These are phyloP conservation scores for Cucurbita moschata DNA, from an alignment of 306 rosid species.

Conservation along the genomic window DNA sequence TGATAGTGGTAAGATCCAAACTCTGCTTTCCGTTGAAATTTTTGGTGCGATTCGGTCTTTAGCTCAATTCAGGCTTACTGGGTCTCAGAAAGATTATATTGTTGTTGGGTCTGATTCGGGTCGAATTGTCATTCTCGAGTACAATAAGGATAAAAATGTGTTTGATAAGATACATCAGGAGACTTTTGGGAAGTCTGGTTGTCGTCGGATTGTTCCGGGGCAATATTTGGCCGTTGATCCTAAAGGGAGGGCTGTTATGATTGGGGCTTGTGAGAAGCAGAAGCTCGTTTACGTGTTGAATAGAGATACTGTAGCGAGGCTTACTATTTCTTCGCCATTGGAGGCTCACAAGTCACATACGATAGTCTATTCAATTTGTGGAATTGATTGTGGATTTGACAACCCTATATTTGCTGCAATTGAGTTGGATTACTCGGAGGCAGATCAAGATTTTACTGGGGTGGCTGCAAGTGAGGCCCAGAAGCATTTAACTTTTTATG, in stretches of 20 bases:
- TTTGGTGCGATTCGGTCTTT: slow-evolving; percentile 78
- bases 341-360: slow-evolving; percentile 89
- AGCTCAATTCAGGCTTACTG: slow-evolving; percentile 77
- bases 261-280: slow-evolving; percentile 93
- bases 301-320: slow-evolving; percentile 83
- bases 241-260: slow-evolving; percentile 90
- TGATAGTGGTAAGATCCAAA: slow-evolving; percentile 80
- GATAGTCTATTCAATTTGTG: slow-evolving; percentile 78
- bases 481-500: slow-evolving; percentile 72
- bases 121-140: slow-evolving; percentile 74
- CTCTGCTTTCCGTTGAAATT: slow-evolving; percentile 81
- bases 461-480: slow-evolving; percentile 69
- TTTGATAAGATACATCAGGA: slow-evolving; percentile 87
- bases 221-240: slow-evolving; percentile 84
- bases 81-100: slow-evolving; percentile 73
- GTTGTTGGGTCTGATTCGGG: slow-evolving; percentile 94
- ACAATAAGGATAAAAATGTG: slow-evolving; percentile 72
- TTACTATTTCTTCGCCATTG: slow-evolving; percentile 80
- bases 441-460: slow-evolving; percentile 75
- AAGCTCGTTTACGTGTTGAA: slow-evolving; percentile 88
- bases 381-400: slow-evolving; percentile 93
- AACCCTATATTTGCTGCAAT: slow-evolving; percentile 89
- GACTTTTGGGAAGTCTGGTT: slow-evolving; percentile 87
- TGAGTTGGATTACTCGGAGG: slow-evolving; percentile 85
- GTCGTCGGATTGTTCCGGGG: slow-evolving; percentile 85